Conservation (phyloP, 768 basidiomycete species). For the Tulasnella sp. region DNA sequence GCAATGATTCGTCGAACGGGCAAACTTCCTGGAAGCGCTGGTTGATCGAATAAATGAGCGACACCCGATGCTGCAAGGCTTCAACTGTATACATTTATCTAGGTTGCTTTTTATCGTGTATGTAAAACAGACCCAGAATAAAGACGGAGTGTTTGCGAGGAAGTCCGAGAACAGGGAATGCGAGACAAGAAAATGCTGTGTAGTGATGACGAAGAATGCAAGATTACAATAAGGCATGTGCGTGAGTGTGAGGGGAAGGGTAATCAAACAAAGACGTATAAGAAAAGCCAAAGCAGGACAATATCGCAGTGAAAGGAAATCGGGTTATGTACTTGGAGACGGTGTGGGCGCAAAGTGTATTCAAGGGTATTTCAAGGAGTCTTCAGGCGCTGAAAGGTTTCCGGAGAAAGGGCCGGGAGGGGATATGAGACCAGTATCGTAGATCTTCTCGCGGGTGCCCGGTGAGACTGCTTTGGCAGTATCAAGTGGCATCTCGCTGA, state of each 20-base stretch:
- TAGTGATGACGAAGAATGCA: slow-evolving; percentile 12
- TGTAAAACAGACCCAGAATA: slow-evolving; percentile 10
- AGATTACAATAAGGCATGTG: slow-evolving; percentile 5
- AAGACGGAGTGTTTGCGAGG: neutral
- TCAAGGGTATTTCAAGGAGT: neutral
- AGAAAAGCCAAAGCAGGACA: neutral
- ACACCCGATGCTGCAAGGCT: neutral
- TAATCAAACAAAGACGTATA: slow-evolving; percentile 1
- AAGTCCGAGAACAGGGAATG: slow-evolving; percentile 5
- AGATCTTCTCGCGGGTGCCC: slow-evolving; percentile 2
- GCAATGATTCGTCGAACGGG: neutral
- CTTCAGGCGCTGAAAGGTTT: neutral
- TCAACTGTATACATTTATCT: slow-evolving; percentile 3
- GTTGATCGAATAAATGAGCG: neutral
- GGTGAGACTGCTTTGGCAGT: neutral
- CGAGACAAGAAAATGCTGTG: slow-evolving; percentile 10
- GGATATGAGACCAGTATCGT: slow-evolving; percentile 16
- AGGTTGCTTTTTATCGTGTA: slow-evolving; percentile 11
- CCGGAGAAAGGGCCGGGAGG: slow-evolving; percentile 15
- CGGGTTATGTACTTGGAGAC: neutral
- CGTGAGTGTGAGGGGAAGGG: neutral
- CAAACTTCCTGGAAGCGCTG: neutral
- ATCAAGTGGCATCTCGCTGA: neutral
- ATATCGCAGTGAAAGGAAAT: neutral
- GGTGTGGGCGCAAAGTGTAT: neutral